phyloP scores from a whole-genome alignment of 352 stramenopile genomes.

The Globisporangium heterothallicum region DNA sequence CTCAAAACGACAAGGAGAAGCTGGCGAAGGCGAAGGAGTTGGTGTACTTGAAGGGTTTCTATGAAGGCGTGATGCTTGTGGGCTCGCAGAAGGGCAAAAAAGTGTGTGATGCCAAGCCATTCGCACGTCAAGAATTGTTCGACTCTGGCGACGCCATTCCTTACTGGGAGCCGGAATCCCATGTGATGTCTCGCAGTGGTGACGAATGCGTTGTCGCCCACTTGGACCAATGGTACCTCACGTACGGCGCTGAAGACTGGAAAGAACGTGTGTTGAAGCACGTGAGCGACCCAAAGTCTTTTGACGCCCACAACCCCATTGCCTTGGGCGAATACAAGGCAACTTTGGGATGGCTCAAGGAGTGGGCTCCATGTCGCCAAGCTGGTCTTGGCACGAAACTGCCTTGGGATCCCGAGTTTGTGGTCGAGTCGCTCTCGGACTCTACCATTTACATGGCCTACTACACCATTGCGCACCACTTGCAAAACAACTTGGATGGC shows the following conservation, averaged over 20 bases:
- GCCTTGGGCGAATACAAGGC: constrained; percentile 95
- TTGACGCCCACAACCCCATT: constrained; percentile 94
- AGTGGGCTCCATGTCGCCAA: constrained; percentile 98
- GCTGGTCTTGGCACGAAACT: constrained; percentile 96
- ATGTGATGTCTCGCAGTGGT: constrained; percentile 94
- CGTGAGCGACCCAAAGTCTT: constrained; percentile 89
- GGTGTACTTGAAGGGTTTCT: constrained; percentile 99
- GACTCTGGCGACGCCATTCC: constrained; percentile 91
- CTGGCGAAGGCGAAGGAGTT: constrained; percentile 97
- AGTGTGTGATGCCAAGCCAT: constrained; percentile 97
- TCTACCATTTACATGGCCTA: constrained; percentile 99
- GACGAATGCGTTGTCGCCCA: constrained; percentile 99
- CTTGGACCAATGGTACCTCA: constrained; percentile 99
- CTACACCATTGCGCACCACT: constrained; percentile 98
- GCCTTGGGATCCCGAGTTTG: constrained; percentile 98
- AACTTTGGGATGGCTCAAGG: constrained; percentile 98
- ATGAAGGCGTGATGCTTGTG: constrained; percentile 97
- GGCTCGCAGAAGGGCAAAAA: constrained; percentile 95
- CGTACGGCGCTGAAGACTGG: constrained; percentile 98
- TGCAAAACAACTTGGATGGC: constrained; percentile 96
- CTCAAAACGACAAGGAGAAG: constrained; percentile 99
- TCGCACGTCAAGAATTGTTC: constrained; percentile 96
- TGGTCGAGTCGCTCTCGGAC: constrained; percentile 99
- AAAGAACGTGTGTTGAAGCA: constrained; percentile 93
- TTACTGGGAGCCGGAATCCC: constrained; percentile 99